These are phyloP conservation scores for Hylodesmum podocarpum DNA, from an alignment of 306 rosid species.

Conservation along the genomic window DNA sequence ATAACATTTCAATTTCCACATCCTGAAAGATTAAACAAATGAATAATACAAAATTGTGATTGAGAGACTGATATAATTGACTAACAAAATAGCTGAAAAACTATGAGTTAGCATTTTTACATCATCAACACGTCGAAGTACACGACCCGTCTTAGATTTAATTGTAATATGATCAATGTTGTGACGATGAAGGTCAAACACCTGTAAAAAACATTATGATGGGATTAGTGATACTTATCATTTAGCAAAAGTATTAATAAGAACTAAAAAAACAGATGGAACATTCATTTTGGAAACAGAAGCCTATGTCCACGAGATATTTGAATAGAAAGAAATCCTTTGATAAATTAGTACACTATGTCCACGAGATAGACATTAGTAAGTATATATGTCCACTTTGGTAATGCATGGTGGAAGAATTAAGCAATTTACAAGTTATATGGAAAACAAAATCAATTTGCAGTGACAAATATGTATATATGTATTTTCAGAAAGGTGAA, in stretches of 20 bases:
- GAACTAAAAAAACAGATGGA: background rate
- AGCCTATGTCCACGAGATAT: background rate
- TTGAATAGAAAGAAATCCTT: background rate
- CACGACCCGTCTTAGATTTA: slow-evolving; percentile 74
- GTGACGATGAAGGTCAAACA: slow-evolving; percentile 90
- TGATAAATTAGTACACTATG: background rate
- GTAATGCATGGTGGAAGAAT: background rate
- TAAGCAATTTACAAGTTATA: background rate
- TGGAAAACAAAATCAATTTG: background rate
- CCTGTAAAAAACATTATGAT: slow-evolving; percentile 46
- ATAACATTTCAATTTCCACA: slow-evolving; percentile 10
- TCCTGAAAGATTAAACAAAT: slow-evolving; percentile 3
- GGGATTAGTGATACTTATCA: slow-evolving; percentile 26
- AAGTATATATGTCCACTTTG: background rate
- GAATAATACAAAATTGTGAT: slow-evolving; percentile 6
- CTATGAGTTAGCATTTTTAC: slow-evolving; percentile 46
- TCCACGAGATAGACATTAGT: background rate
- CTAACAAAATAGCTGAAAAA: slow-evolving; percentile 2
- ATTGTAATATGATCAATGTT: slow-evolving; percentile 93
- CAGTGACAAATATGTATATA: background rate
- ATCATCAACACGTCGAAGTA: slow-evolving; percentile 88
- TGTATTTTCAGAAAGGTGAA: background rate
- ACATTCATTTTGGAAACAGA: slow-evolving; percentile 1
- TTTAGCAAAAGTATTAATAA: slow-evolving; percentile 6
- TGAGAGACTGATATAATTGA: background rate